Percentiles rank a stretch among this genome's conserved stretches.
Conservation (phyloP, 257 asterid species). For the Fraxinus americana region DNA sequence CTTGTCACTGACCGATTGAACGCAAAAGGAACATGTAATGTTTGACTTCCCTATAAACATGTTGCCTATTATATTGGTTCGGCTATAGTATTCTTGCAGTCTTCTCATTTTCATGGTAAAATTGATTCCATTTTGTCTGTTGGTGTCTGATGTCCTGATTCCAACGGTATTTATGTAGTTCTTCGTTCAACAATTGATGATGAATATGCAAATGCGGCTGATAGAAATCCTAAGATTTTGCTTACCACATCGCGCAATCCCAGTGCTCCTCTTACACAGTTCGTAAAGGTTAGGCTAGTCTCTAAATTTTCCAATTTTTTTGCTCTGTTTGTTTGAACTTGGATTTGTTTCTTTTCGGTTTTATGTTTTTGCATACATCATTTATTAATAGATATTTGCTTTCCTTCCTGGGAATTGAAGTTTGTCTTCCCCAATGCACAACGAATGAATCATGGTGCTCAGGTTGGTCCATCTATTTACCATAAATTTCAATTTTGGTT, state of each 20-base stretch:
- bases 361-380: not conserved
- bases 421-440: slow-evolving; percentile 87
- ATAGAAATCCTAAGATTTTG: slow-evolving; percentile 85
- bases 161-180: slow-evolving; percentile 41
- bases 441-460: slow-evolving; percentile 94
- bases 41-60: not conserved
- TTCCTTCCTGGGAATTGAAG: slow-evolving; percentile 68
- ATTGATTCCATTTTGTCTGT: not conserved
- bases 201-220: slow-evolving; percentile 81
- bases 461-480: slow-evolving; percentile 54
- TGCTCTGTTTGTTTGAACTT: not conserved
- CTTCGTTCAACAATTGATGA: slow-evolving; percentile 89
- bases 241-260: slow-evolving; percentile 89
- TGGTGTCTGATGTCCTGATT: not conserved
- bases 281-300: slow-evolving; percentile 71
- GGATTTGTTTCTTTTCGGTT: not conserved
- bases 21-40: not conserved
- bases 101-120: not conserved
- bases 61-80: not conserved
- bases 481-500: not conserved
- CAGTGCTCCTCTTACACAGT: slow-evolving; percentile 94
- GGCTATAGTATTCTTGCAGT: not conserved
- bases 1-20: not conserved
- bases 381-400: not conserved
- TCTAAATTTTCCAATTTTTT: slow-evolving; percentile 5